phyloP scores from a whole-genome alignment of 768 basidiomycete species.

The Tulasnella sp. region DNA sequence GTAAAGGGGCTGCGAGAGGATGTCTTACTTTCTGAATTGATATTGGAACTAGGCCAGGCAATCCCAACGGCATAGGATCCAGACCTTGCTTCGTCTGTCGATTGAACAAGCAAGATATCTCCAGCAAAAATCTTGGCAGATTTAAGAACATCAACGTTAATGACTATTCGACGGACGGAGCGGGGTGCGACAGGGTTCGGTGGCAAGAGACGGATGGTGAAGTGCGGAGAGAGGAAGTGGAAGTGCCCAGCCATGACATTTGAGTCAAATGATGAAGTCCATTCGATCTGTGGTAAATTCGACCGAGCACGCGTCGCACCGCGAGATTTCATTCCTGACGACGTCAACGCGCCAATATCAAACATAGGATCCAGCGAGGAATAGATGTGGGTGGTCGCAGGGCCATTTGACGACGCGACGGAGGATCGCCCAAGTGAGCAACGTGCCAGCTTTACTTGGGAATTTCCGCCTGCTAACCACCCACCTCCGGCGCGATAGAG shows the following conservation, averaged over 20 bases:
- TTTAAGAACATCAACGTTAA: slow-evolving; percentile 2
- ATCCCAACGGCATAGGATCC: background rate
- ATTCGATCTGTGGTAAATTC: background rate
- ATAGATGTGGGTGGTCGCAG: slow-evolving; percentile 9
- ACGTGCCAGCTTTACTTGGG: background rate
- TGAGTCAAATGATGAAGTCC: background rate
- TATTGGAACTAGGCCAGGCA: background rate
- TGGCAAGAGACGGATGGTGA: background rate
- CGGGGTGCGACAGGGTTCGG: background rate
- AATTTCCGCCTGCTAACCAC: background rate
- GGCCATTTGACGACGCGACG: slow-evolving; percentile 1
- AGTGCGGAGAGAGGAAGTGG: background rate
- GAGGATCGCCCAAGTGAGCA: background rate
- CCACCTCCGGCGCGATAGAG: background rate
- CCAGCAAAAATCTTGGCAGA: slow-evolving; percentile 5
- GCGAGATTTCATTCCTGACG: background rate
- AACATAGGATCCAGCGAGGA: background rate
- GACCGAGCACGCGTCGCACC: background rate
- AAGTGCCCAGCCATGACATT: background rate
- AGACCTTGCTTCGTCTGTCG: background rate
- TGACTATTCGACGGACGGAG: background rate
- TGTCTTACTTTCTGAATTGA: background rate
- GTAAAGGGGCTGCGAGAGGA: background rate
- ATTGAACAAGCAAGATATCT: background rate
- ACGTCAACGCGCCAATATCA: background rate